phyloP scores from a whole-genome alignment of 1,139 yeast species.

The Geotrichum cucujoidarum region DNA sequence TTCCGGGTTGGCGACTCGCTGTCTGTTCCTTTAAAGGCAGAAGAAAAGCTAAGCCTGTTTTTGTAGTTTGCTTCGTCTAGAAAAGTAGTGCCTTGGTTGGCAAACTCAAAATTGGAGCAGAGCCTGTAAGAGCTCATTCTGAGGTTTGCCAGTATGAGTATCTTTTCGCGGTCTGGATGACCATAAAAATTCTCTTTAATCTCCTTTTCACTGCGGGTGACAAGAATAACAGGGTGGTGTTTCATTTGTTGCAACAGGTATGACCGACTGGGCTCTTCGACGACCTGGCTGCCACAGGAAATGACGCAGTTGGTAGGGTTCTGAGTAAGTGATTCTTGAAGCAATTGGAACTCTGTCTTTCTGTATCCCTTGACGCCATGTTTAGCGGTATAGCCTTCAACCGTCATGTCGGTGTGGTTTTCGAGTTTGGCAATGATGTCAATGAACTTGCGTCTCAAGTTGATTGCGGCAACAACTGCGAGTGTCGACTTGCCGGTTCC shows the following conservation, averaged over 20 bases:
- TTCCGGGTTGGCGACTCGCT: conserved; percentile 2
- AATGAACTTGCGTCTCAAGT: conserved; percentile 21
- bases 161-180: conserved; percentile 20
- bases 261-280: conserved; percentile 17
- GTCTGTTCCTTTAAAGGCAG: not conserved
- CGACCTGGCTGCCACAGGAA: conserved; percentile 19
- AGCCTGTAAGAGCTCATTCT: conserved; percentile 21
- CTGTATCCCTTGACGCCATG: conserved; percentile 17
- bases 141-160: conserved; percentile 15
- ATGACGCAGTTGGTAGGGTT: conserved; percentile 22
- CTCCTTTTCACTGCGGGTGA: conserved; percentile 21
- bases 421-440: conserved; percentile 21
- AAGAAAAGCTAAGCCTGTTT: not conserved
- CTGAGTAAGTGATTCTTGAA: conserved; percentile 14
- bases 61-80: not conserved
- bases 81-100: conserved; percentile 20
- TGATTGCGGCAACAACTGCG: conserved; percentile 24
- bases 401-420: conserved; percentile 18
- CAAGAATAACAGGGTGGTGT: conserved; percentile 23
- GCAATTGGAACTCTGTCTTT: conserved; percentile 19
- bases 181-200: conserved; percentile 17
- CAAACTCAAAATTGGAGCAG: conserved; percentile 24
- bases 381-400: conserved; percentile 17
- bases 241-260: conserved; percentile 13
- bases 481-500: conserved; percentile 24